These are phyloP conservation scores for Mycena metata DNA, from an alignment of 768 basidiomycete genomes.

Conservation along the genomic window DNA sequence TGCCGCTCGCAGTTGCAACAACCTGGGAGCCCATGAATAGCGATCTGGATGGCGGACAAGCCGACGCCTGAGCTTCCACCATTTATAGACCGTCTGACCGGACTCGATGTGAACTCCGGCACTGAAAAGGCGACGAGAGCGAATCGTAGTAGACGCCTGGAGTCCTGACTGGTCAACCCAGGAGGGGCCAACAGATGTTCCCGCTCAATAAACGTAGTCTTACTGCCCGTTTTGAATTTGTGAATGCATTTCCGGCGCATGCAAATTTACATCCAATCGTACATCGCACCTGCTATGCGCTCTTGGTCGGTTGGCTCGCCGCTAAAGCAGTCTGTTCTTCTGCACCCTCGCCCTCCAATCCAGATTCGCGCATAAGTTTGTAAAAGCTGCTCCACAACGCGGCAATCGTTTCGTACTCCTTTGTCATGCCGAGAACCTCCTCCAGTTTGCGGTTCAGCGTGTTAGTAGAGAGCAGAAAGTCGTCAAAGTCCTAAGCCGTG, in stretches of 20 bases:
- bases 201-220: too few species aligned
- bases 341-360: conserved; percentile 50
- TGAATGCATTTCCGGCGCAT: too few species aligned
- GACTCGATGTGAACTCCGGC: conserved; percentile 66
- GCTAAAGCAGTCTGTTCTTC: conserved; percentile 45
- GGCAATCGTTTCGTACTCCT: conserved; percentile 92
- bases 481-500: conserved; percentile 83
- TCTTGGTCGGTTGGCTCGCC: neutral
- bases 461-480: conserved; percentile 87
- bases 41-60: conserved; percentile 78
- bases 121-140: too few species aligned
- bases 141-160: too few species aligned
- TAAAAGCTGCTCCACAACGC: conserved; percentile 87
- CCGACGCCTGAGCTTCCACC: conserved; percentile 81
- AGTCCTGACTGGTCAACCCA: too few species aligned
- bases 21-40: conserved; percentile 71
- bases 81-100: conserved; percentile 73
- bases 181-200: too few species aligned
- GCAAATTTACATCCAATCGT: too few species aligned
- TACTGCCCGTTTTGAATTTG: too few species aligned
- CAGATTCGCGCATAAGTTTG: conserved; percentile 75
- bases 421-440: conserved; percentile 92
- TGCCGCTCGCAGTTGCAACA: conserved; percentile 68
- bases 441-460: conserved; percentile 91
- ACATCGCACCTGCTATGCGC: too few species aligned